Percentiles rank a stretch among this genome's conserved stretches.
Evolutionary conservation across 2,329 filamentous ascomycete species (phyloP).

Genomic region (Claviceps pazoutovae): DNA sequence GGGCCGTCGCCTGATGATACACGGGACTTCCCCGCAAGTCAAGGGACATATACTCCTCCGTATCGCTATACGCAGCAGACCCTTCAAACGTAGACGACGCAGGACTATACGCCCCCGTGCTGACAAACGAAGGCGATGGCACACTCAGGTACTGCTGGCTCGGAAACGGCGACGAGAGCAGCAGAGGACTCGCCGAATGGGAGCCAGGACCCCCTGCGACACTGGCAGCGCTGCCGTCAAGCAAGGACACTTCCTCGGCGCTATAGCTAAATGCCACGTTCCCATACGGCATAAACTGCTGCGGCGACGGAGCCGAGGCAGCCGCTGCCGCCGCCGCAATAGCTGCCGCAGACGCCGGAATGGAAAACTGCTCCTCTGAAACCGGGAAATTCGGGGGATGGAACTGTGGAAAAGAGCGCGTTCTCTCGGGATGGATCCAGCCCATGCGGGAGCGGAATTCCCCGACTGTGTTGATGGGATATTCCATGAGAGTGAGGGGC

Average conservation of each 20-base stretch:
- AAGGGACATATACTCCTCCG: slow-evolving; percentile 40
- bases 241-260: slow-evolving; percentile 44
- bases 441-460: slow-evolving; percentile 58
- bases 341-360: slow-evolving; percentile 11
- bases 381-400: slow-evolving; percentile 40
- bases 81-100: slow-evolving; percentile 48
- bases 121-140: slow-evolving; percentile 45
- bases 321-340: not conserved
- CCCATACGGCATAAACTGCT: slow-evolving; percentile 40
- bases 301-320: slow-evolving; percentile 8
- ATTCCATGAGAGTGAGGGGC: slow-evolving; percentile 55
- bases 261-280: slow-evolving; percentile 51
- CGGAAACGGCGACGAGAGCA: slow-evolving; percentile 40
- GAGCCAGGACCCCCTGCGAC: slow-evolving; percentile 23
- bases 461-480: slow-evolving; percentile 53
- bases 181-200: slow-evolving; percentile 39
- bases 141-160: slow-evolving; percentile 46
- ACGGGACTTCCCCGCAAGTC: slow-evolving; percentile 26
- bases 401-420: slow-evolving; percentile 48
- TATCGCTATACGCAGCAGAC: slow-evolving; percentile 49
- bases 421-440: slow-evolving; percentile 46
- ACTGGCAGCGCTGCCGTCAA: slow-evolving; percentile 30
- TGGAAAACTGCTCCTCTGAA: slow-evolving; percentile 26
- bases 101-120: slow-evolving; percentile 44
- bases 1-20: slow-evolving; percentile 32